A percentile compares a stretch with the other conserved stretches of the same genome.
These are phyloP conservation scores for Berkeleyomyces rouxiae DNA, from an alignment of 2,329 filamentous ascomycete species.

Conservation along the genomic window DNA sequence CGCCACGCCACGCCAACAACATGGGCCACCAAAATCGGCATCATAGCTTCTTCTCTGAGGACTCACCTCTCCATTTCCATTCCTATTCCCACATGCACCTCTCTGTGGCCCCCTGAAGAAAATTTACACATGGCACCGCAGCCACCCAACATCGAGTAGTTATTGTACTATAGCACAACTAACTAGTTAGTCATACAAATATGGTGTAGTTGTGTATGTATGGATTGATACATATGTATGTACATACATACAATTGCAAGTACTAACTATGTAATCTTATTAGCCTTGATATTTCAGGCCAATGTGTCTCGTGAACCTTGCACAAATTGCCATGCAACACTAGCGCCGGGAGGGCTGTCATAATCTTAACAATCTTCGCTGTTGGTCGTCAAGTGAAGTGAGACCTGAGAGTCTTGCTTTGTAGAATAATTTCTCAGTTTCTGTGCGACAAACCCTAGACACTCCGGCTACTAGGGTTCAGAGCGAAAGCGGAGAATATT, in stretches of 20 bases:
- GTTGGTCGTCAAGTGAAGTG: background rate
- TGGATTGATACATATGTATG: too few relatives aligned
- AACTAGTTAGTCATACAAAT: too few relatives aligned
- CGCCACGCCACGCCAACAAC: background rate
- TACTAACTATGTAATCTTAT: background rate
- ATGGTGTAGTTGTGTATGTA: too few relatives aligned
- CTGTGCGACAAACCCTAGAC: background rate
- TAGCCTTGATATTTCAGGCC: background rate
- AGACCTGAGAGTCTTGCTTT: background rate
- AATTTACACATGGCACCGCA: too few relatives aligned
- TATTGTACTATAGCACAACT: too few relatives aligned
- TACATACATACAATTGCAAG: too few relatives aligned
- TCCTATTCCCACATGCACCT: too few relatives aligned
- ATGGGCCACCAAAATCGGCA: background rate
- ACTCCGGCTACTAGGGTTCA: background rate
- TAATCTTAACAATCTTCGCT: background rate
- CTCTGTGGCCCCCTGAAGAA: too few relatives aligned
- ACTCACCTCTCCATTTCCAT: background rate
- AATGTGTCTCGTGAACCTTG: background rate
- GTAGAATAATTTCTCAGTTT: background rate
- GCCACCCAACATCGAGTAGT: too few relatives aligned
- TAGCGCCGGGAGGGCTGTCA: background rate
- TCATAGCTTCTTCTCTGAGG: background rate
- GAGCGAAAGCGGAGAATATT: background rate
- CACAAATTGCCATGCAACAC: background rate